phyloP scores from a whole-genome alignment of 208 protist species.

The Trypanosoma rangeli region DNA sequence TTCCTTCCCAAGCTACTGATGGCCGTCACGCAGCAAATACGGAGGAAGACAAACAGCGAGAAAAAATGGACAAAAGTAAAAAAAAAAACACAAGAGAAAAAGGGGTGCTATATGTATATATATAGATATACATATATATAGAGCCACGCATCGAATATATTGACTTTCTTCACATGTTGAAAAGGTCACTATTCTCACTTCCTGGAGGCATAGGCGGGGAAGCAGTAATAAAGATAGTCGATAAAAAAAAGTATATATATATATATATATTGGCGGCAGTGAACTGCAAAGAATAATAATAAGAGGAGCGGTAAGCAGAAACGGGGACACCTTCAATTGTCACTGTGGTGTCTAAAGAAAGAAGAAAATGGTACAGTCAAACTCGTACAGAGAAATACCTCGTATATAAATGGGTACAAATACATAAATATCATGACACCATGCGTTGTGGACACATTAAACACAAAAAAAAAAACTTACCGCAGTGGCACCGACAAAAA shows the following conservation, averaged over 20 bases:
- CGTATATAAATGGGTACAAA: not conserved
- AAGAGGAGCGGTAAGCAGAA: not conserved
- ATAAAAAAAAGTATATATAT: conserved; percentile 2
- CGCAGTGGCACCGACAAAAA: too few relatives aligned
- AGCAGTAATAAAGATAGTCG: not conserved
- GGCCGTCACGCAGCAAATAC: too few relatives aligned
- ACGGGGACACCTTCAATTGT: not conserved
- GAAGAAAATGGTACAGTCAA: not conserved
- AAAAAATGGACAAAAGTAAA: not conserved
- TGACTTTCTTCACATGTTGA: not conserved
- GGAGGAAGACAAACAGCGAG: not conserved
- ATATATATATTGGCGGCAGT: too few relatives aligned
- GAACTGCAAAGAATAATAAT: not conserved
- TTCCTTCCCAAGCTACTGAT: not conserved
- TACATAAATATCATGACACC: not conserved
- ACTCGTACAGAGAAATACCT: not conserved
- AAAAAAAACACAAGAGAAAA: not conserved
- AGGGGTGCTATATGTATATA: not conserved
- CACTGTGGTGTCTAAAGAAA: not conserved
- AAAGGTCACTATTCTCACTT: not conserved
- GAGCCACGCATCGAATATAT: not conserved
- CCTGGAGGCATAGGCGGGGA: not conserved
- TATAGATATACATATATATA: not conserved
- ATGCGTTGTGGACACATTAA: not conserved
- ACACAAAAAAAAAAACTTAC: too few relatives aligned